Percentiles rank a stretch among this genome's conserved stretches.
Conservation (phyloP, 164 flowering plant species). For the Annona squamosa region DNA sequence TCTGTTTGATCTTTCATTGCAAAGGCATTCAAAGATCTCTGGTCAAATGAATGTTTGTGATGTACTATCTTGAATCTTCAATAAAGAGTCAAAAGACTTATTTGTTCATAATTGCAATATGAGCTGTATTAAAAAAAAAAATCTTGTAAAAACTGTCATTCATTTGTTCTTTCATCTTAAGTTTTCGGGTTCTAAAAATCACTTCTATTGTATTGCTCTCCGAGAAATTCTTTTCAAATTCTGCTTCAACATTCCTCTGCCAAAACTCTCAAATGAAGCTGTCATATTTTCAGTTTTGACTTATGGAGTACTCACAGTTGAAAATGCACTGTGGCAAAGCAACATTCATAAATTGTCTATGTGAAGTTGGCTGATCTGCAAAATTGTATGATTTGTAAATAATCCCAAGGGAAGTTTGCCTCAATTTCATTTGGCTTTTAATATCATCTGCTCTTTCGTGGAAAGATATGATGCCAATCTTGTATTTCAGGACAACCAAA, state of each 20-base stretch:
- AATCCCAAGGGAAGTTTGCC: not conserved
- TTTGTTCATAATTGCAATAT: not conserved
- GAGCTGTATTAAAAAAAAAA: not conserved
- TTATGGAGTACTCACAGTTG: not conserved
- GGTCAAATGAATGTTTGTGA: not conserved
- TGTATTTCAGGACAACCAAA: not conserved
- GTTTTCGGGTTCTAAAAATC: not conserved
- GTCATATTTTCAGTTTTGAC: not conserved
- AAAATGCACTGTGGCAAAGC: not conserved
- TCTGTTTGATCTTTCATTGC: not conserved
- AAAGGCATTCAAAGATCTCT: no score
- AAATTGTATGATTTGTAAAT: no score
- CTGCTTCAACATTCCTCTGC: not conserved
- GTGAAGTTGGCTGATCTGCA: not conserved
- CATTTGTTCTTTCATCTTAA: not conserved
- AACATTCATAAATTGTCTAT: not conserved
- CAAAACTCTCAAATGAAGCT: not conserved
- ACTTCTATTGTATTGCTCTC: not conserved
- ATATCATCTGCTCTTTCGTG: not conserved
- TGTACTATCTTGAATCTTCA: not conserved
- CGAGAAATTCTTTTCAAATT: no score
- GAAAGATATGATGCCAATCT: not conserved
- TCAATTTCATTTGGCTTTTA: not conserved
- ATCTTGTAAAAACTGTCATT: not conserved
- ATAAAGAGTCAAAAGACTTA: not conserved